These are phyloP conservation scores for Cystofilobasidium macerans DNA, from an alignment of 768 basidiomycete genomes.

Conservation along the genomic window DNA sequence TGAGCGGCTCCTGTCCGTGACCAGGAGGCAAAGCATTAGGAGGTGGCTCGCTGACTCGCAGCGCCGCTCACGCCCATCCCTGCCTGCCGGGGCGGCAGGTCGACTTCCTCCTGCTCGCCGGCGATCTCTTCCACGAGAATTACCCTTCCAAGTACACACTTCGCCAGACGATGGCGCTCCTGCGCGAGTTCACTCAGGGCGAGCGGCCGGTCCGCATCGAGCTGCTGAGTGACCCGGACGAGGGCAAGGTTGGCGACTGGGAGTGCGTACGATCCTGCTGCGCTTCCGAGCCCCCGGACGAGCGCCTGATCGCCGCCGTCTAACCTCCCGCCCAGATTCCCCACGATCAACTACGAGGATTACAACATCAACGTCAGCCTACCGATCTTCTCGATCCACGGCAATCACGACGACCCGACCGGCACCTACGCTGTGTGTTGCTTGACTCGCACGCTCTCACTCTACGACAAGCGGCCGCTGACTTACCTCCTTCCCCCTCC, in stretches of 20 bases:
- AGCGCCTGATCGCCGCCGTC: neutral
- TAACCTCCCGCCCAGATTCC: conserved; percentile 63
- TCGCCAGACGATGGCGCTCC: conserved; percentile 74
- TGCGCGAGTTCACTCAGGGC: conserved; percentile 81
- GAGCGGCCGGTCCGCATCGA: conserved; percentile 81
- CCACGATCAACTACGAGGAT: conserved; percentile 94
- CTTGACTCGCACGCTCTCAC: neutral
- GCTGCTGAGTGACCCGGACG: conserved; percentile 80
- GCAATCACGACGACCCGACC: conserved; percentile 98
- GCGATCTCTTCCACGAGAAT: conserved; percentile 97
- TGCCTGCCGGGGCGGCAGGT: conserved; percentile 47
- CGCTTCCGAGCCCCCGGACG: neutral
- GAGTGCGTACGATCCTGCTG: conserved; percentile 47
- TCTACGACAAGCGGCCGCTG: neutral
- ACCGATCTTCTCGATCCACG: conserved; percentile 98
- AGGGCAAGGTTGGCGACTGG: conserved; percentile 74
- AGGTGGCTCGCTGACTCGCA: too few relatives aligned
- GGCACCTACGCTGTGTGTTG: conserved; percentile 72
- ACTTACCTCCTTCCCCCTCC: neutral
- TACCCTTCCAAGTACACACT: conserved; percentile 80
- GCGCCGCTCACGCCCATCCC: neutral
- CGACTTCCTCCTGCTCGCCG: conserved; percentile 87
- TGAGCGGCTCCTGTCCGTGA: too few relatives aligned
- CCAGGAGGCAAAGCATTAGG: too few relatives aligned
- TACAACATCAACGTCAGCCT: conserved; percentile 86